Base-by-base conservation (phyloP, 2,329 filamentous ascomycete species). In the Botrytis porri region DNA sequence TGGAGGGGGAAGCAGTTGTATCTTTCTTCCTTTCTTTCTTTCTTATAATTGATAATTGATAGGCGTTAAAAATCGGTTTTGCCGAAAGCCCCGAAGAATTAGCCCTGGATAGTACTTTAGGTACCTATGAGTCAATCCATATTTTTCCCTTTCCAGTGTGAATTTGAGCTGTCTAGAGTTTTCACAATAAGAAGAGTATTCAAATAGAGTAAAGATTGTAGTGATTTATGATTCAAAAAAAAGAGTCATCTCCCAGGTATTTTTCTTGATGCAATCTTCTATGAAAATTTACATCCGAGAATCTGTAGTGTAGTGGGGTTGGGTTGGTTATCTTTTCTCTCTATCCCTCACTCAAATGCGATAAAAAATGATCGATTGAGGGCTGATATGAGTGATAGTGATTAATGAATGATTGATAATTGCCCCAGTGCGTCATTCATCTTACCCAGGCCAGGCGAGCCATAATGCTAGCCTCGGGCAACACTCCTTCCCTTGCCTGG, bases 401-500 rank as follows among this genome's bases (percentile, higher is more conserved):
- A 54, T 54, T 29, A 8, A 51, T 45, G 45, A 8, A 51, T 45
- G 45, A 51, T 51, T 25, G 1, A 54, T 16, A 25, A 54, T 54
- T 29, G n/a, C 14, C 43, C 51, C 51, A 54, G 48, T 69, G 66
- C 66, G 66, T 69, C 66, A 69, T 69, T 69, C 66, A 69, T 69
- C 51, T 16, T 12, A 29, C 48, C 48, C 48, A 51, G 45, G 22
- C 22, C 45, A 51, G 45, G 45, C 45, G 22, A 4, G 45, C 48
- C 48, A n/a, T 48, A 54, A n/a, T 54, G 51, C n/a, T 54, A 54
- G 51, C 51, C 51, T 57, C 51, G 51, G 59, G 59, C 59, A 61
- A 61, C 32, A n/a, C 35, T 4, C 51, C 16, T 57, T 18, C n/a
- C 51, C n/a, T 29, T 29, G n/a, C 51, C 48, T 51, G 12, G 48